A percentile compares a stretch with the other conserved stretches of the same genome.
Evolutionary conservation across 2,329 filamentous ascomycete species (phyloP).

Genomic region (Ophiostoma ulmi): DNA sequence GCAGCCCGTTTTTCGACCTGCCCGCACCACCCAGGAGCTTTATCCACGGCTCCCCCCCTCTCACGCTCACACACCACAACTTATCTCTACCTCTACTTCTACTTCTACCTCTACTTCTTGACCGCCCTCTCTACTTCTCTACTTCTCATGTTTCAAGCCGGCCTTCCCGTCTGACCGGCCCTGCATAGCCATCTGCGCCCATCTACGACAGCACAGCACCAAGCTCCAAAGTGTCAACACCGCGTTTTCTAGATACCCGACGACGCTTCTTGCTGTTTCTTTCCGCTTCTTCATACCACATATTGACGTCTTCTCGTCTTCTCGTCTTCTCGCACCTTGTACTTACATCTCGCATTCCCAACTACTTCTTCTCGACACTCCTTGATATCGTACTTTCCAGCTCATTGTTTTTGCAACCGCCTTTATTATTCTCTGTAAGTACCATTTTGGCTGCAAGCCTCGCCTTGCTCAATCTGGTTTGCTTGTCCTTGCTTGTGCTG

Average conservation of each 20-base stretch:
- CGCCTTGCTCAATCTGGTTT: no score
- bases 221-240: neutral
- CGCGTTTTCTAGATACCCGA: neutral
- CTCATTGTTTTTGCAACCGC: no score
- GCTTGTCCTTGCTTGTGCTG: neutral
- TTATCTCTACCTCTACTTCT: neutral
- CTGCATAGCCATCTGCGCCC: neutral
- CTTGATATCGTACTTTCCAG: no score
- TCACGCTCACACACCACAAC: neutral
- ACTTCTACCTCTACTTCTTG: neutral
- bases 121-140: neutral
- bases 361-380: no score
- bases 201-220: neutral
- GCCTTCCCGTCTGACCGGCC: conserved; percentile 9
- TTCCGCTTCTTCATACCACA: no score
- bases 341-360: no score
- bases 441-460: no score
- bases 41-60: neutral
- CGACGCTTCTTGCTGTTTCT: neutral
- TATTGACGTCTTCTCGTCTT: no score
- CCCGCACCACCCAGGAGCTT: conserved; percentile 1
- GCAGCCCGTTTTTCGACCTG: neutral
- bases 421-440: no score
- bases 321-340: no score
- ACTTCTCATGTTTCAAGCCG: neutral